phyloP scores from a whole-genome alignment of 163 green algal species.

The Chlamydomonas reinhardtii region DNA sequence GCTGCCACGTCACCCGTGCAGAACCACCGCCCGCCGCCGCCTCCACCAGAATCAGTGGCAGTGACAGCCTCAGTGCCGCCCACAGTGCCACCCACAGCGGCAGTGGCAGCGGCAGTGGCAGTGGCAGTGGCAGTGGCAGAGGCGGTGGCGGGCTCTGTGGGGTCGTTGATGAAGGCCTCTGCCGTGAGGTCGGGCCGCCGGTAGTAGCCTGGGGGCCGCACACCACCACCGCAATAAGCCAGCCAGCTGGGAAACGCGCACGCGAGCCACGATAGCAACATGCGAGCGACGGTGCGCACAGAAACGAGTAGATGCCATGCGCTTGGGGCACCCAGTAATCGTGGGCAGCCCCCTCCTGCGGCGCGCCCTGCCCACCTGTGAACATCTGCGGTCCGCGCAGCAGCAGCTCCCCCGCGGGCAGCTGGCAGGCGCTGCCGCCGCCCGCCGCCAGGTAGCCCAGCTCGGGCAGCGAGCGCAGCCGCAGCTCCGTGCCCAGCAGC shows the following conservation, averaged over 20 bases:
- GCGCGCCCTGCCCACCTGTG: constrained; percentile 18
- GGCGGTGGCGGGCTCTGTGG: no score
- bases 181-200: constrained; percentile 78
- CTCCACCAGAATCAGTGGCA: no score
- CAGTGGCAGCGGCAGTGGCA: no score
- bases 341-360: no score
- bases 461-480: constrained; percentile 71
- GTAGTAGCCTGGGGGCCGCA: constrained; percentile 80
- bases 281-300: background rate
- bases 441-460: constrained; percentile 71
- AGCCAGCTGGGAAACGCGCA: no score
- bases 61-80: no score
- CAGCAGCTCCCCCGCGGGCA: constrained; percentile 85
- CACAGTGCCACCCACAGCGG: no score
- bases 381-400: constrained; percentile 88
- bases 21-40: constrained; percentile 64
- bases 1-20: constrained; percentile 71
- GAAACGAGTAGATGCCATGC: no score
- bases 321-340: no score
- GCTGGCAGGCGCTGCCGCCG: background rate
- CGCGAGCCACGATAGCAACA: background rate
- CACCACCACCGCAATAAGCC: no score
- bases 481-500: constrained; percentile 54
- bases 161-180: constrained; percentile 41
- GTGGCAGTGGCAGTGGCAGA: no score